phyloP scores from a whole-genome alignment of 2,329 filamentous ascomycete species.

The Sarocladiaceae sp. region DNA sequence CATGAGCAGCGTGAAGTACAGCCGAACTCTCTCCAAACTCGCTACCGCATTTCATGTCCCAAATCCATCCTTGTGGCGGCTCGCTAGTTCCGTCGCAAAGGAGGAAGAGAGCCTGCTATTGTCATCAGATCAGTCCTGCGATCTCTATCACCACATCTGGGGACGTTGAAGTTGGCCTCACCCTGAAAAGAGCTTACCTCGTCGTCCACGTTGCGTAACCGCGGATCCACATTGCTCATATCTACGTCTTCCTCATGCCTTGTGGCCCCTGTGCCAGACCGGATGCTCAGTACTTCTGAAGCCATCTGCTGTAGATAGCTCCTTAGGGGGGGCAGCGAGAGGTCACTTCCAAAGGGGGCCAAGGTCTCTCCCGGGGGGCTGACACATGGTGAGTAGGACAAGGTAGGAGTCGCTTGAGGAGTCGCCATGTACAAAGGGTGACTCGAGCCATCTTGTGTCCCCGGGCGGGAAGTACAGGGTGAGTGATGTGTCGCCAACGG shows the following conservation, averaged over 20 bases:
- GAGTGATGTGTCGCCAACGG: not conserved
- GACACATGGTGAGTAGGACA: not conserved
- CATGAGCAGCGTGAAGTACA: not conserved
- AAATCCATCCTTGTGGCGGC: not conserved
- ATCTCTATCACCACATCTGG: too few species aligned
- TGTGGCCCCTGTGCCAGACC: not conserved
- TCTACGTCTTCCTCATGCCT: not conserved
- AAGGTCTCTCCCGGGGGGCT: not conserved
- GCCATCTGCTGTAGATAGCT: not conserved
- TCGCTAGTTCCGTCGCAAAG: not conserved
- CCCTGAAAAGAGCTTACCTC: slow-evolving; percentile 8
- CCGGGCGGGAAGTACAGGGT: slow-evolving; percentile 1
- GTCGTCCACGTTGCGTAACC: not conserved
- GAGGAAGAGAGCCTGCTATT: not conserved
- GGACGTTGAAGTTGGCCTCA: slow-evolving; percentile 5
- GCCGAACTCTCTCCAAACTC: too few species aligned
- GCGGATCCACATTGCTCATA: not conserved
- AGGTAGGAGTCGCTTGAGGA: not conserved
- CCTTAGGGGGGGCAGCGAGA: not conserved
- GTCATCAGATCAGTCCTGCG: not conserved
- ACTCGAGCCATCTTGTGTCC: slow-evolving; percentile 7
- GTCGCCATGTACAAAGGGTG: not conserved
- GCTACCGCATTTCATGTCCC: too few species aligned
- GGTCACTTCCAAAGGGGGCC: not conserved
- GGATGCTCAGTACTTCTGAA: not conserved